Percentiles rank a stretch among this genome's conserved stretches.
These are phyloP conservation scores for Musa beccarii DNA, from an alignment of 176 grass and related monocot genomes.

Conservation along the genomic window DNA sequence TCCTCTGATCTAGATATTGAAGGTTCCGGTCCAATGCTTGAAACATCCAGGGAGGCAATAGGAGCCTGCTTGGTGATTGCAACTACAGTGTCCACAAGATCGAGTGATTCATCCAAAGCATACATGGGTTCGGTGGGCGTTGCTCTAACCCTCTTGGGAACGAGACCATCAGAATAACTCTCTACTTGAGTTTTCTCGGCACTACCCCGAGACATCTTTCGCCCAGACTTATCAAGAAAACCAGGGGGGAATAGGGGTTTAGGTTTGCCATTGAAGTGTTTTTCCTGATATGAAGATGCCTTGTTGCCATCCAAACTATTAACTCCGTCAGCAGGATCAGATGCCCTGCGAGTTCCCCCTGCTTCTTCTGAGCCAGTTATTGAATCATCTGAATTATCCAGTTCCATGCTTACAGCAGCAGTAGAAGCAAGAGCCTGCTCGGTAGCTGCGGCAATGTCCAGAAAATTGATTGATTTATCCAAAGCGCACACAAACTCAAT, in stretches of 20 bases:
- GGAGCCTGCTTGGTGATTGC: no score
- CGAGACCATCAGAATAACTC: constrained; percentile 1
- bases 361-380: neutral
- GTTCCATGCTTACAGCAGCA: no score
- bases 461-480: neutral
- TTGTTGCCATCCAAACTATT: neutral
- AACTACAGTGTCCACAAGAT: neutral
- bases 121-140: no score
- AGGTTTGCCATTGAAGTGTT: no score
- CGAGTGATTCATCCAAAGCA: no score
- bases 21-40: no score
- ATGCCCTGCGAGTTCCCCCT: neutral
- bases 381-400: neutral
- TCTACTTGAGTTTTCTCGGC: constrained; percentile 25
- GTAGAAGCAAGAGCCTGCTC: no score
- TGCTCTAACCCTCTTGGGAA: no score
- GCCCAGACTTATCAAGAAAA: constrained; percentile 51
- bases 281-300: no score
- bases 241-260: constrained; percentile 39
- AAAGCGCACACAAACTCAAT: no score
- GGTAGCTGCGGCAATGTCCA: neutral
- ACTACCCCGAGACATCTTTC: constrained; percentile 29
- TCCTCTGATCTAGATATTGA: neutral
- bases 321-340: neutral
- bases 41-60: no score